A percentile compares a stretch with the other conserved stretches of the same genome.
These are phyloP conservation scores for Rhizophagus sp. DNA, from an alignment of 192 early-diverging fungal genomes.

Conservation along the genomic window DNA sequence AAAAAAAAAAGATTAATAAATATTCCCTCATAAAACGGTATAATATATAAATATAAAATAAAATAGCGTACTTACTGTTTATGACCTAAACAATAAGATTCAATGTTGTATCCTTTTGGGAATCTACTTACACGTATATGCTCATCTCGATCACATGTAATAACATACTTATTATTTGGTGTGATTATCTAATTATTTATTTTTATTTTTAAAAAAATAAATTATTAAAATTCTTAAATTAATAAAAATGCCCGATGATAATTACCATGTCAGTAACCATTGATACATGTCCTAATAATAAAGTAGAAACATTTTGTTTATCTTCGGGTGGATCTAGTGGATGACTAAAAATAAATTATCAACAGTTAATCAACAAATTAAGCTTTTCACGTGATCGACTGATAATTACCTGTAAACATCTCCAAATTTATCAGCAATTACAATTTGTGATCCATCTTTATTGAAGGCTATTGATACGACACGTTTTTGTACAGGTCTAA, in stretches of 20 bases:
- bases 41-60: neutral
- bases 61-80: constrained; percentile 57
- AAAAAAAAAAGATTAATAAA: neutral
- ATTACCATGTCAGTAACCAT: constrained; percentile 86
- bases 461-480: constrained; percentile 75
- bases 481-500: constrained; percentile 65
- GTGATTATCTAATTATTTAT: constrained; percentile 53
- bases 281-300: constrained; percentile 89
- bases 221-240: neutral
- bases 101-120: constrained; percentile 88
- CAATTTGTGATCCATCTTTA: constrained; percentile 56
- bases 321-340: constrained; percentile 36
- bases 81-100: constrained; percentile 90
- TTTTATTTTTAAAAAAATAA: neutral
- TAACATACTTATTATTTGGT: constrained; percentile 62
- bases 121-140: constrained; percentile 93
- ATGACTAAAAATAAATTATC: constrained; percentile 32
- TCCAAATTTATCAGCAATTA: constrained; percentile 94
- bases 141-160: constrained; percentile 97
- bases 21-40: neutral
- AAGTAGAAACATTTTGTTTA: constrained; percentile 41
- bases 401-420: constrained; percentile 78
- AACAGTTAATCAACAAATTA: too few species aligned
- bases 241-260: neutral
- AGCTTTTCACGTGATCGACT: neutral